Evolutionary conservation across 371 early-diverging fungal genomes (phyloP).

Genomic region (Mucor lusitanicus): DNA sequence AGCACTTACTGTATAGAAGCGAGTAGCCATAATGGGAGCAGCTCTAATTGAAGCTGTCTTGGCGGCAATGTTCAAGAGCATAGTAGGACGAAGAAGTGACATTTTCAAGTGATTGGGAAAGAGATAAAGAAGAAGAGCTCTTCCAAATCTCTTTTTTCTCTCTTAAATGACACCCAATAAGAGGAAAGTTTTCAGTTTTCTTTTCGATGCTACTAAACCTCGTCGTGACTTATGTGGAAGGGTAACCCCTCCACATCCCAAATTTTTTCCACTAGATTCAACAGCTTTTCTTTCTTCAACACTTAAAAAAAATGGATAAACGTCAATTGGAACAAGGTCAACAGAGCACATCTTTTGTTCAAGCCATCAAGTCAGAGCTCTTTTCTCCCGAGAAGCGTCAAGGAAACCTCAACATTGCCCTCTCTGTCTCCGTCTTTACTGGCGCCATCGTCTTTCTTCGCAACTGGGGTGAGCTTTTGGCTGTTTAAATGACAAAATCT

Average conservation of each 20-base stretch:
- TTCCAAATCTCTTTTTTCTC: background rate
- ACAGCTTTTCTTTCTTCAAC: background rate
- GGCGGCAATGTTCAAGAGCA: slow-evolving; percentile 54
- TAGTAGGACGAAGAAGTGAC: slow-evolving; percentile 47
- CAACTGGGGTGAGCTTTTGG: slow-evolving; percentile 66
- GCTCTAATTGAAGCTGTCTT: slow-evolving; percentile 38
- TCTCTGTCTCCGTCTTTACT: slow-evolving; percentile 64
- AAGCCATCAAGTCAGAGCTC: slow-evolving; percentile 49
- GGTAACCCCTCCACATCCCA: background rate
- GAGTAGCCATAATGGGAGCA: slow-evolving; percentile 31
- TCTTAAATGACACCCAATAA: background rate
- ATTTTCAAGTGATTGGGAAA: background rate
- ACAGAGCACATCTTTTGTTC: slow-evolving; percentile 33
- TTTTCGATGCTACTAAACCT: background rate
- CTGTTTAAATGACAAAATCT: slow-evolving; percentile 45
- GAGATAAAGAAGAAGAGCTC: background rate
- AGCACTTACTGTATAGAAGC: slow-evolving; percentile 65
- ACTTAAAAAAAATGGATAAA: slow-evolving; percentile 22
- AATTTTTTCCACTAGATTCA: background rate
- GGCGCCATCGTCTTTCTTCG: slow-evolving; percentile 67
- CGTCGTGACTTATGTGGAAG: background rate
- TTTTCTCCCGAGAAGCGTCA: slow-evolving; percentile 56
- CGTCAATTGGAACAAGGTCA: slow-evolving; percentile 38
- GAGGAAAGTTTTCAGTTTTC: background rate
- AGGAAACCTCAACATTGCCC: slow-evolving; percentile 63